phyloP scores from a whole-genome alignment of 352 stramenopile species.

The Peronospora farinosa region DNA sequence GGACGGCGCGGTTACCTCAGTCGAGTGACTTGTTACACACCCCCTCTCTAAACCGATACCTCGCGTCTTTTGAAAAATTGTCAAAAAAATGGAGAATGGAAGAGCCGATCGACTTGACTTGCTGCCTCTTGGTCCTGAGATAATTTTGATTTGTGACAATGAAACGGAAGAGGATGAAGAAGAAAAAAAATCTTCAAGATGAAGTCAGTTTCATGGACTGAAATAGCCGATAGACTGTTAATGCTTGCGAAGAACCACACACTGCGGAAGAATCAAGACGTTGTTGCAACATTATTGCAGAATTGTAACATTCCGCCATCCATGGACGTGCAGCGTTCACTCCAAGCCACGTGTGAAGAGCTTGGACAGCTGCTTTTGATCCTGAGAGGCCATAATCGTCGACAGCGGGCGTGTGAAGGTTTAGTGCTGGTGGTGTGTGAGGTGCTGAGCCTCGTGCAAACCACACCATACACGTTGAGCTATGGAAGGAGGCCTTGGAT shows the following conservation, averaged over 20 bases:
- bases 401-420: slow-evolving; percentile 3
- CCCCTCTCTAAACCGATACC: slow-evolving; percentile 7
- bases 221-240: slow-evolving; percentile 12
- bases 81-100: background rate
- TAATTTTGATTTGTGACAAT: slow-evolving; percentile 23
- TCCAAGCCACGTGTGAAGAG: slow-evolving; percentile 7
- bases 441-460: slow-evolving; percentile 22
- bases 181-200: background rate
- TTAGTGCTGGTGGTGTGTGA: slow-evolving; percentile 20
- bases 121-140: background rate
- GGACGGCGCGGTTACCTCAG: slow-evolving; percentile 22
- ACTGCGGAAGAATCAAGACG: slow-evolving; percentile 3
- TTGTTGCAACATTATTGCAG: slow-evolving; percentile 5
- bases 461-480: background rate
- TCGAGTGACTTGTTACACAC: slow-evolving; percentile 9
- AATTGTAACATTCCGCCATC: slow-evolving; percentile 3
- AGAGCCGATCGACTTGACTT: background rate
- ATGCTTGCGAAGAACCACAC: slow-evolving; percentile 16
- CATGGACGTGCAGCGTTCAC: background rate
- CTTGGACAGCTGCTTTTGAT: slow-evolving; percentile 11
- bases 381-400: slow-evolving; percentile 3
- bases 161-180: slow-evolving; percentile 5
- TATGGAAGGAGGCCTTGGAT: background rate
- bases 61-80: slow-evolving; percentile 7
- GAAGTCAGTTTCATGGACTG: slow-evolving; percentile 11